These are phyloP conservation scores for Boletus sp. DNA, from an alignment of 768 basidiomycete genomes.

Conservation along the genomic window DNA sequence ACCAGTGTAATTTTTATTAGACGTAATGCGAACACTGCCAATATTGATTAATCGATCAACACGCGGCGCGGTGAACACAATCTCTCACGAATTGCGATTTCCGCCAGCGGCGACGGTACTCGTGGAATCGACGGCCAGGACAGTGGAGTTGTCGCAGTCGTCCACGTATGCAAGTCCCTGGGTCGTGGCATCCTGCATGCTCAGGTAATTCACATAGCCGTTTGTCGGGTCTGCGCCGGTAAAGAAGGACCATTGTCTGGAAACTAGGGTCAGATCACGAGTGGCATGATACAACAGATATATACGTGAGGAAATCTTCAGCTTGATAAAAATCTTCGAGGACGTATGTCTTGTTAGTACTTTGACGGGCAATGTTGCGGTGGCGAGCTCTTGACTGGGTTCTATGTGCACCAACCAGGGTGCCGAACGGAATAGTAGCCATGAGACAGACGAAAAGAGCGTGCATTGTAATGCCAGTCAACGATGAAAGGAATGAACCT, in stretches of 20 bases:
- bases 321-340: slow-evolving; percentile 45
- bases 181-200: slow-evolving; percentile 41
- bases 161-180: slow-evolving; percentile 63
- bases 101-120: slow-evolving; percentile 46
- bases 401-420: slow-evolving; percentile 37
- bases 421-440: slow-evolving; percentile 30
- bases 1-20: slow-evolving; percentile 56
- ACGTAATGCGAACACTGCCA: slow-evolving; percentile 61
- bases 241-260: slow-evolving; percentile 71
- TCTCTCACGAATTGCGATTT: slow-evolving; percentile 50
- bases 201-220: slow-evolving; percentile 63
- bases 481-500: slow-evolving; percentile 8
- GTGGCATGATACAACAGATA: slow-evolving; percentile 4
- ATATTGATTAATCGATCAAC: background rate
- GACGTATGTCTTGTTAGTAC: slow-evolving; percentile 30
- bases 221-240: slow-evolving; percentile 61
- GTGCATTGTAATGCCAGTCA: slow-evolving; percentile 27
- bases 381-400: slow-evolving; percentile 28
- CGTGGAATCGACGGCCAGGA: slow-evolving; percentile 62
- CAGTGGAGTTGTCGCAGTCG: slow-evolving; percentile 46
- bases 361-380: slow-evolving; percentile 21
- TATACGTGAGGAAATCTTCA: slow-evolving; percentile 58
- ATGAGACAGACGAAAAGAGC: slow-evolving; percentile 32
- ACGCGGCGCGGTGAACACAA: background rate
- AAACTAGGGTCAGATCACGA: background rate